Evolutionary conservation across 495 filamentous ascomycete genomes (phyloP).

Genomic region (Corynascus novoguineensis): DNA sequence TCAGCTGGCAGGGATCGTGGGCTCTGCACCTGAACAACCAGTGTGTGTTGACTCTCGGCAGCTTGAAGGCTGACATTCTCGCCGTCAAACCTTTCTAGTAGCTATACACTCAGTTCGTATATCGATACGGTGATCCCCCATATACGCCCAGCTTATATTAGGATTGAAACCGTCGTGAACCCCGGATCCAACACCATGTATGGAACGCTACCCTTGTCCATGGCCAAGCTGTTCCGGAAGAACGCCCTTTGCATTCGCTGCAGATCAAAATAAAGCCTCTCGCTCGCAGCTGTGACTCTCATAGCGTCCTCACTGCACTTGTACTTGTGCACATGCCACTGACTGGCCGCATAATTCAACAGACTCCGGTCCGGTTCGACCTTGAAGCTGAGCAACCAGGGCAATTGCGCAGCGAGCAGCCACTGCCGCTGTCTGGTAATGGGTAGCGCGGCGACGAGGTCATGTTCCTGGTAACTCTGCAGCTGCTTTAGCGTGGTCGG

Average conservation of each 20-base stretch:
- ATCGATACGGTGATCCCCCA: too few relatives aligned
- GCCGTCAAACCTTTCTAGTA: too few relatives aligned
- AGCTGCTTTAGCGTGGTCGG: conserved; percentile 29
- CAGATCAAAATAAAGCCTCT: conserved; percentile 26
- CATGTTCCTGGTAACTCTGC: conserved; percentile 25
- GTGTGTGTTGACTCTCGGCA: too few relatives aligned
- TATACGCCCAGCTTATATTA: conserved; percentile 22
- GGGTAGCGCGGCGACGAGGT: conserved; percentile 39
- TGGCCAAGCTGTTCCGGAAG: conserved; percentile 21
- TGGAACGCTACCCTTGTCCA: conserved; percentile 34
- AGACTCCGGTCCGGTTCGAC: conserved; percentile 36
- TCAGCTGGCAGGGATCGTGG: too few relatives aligned
- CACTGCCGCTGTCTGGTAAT: conserved; percentile 38
- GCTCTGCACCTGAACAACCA: too few relatives aligned
- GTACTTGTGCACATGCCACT: conserved; percentile 28
- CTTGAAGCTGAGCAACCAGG: conserved; percentile 41
- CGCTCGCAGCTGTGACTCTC: conserved; percentile 21
- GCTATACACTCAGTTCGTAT: too few relatives aligned
- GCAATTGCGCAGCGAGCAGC: conserved; percentile 41
- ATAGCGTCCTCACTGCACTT: conserved; percentile 15
- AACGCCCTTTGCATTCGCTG: conserved; percentile 22
- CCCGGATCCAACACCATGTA: conserved; percentile 41
- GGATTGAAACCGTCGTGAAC: conserved; percentile 37
- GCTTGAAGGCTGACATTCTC: too few relatives aligned
- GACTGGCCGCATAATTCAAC: conserved; percentile 34